Evolutionary conservation across 2,329 filamentous ascomycete species (phyloP), one percentile per base, ranked within the genome.

Genomic region (Beauveria sp.): DNA sequence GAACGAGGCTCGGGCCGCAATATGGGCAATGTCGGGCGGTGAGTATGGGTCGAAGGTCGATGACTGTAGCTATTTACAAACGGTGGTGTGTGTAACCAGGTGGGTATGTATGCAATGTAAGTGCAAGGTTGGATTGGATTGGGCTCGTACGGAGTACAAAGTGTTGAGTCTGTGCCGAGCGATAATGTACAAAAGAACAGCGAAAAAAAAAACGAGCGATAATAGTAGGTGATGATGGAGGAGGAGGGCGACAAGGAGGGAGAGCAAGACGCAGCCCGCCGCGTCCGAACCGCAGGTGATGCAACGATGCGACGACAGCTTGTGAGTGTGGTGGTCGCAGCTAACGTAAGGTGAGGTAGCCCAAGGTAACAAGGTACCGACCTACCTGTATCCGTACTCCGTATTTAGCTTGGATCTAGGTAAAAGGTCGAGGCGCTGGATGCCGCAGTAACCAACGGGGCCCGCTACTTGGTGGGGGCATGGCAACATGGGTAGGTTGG

Each of bases 371-470:
- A 28, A 40, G 9, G 22, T 24, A 14, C 41, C 16, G 3, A 20
- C n/a, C 28, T 12, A 2, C 9, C n/a, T 18, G 48, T 51, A 51
- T 24, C 22, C 22, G 22, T 24, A 24, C 22, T 24, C 22, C 14
- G 16, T 10, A 28, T 24, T 6, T 28, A 10, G 40, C 37, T 53
- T 34, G 57, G 47, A 59, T 46, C 28, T 48, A 22, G 46, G 16
- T 26, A 28, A 24, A 34, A 54, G 46, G 46, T 46, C 37, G 54
- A 61, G 54, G 60, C 53, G 54, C 60, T 61, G 60, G 60, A 52
- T 61, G 60, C 60, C 60, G 60, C 60, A 61, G 60, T 61, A 61
- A 61, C 60, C 60, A 61, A 61, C 60, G 60, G 60, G 60, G 53
- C 59, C 26, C 20, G 48, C 48, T 37, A 52, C 34, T 6, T 37